phyloP scores from a whole-genome alignment of 1,139 yeast species.

The Protomyces pachydermus region DNA sequence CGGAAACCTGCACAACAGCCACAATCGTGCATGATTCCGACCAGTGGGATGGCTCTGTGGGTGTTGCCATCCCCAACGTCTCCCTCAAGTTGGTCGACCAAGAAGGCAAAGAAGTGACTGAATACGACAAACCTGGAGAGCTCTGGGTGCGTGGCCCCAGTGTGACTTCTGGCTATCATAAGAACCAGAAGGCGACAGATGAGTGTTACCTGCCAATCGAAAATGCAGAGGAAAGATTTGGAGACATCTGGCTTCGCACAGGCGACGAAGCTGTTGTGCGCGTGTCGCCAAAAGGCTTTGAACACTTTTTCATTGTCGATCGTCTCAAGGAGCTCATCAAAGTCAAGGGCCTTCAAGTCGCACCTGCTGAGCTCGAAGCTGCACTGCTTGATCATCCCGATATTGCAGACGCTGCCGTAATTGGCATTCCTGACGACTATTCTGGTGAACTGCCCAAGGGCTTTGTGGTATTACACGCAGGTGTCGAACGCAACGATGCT shows the following conservation, averaged over 20 bases:
- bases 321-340: slow-evolving; percentile 68
- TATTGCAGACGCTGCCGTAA: slow-evolving; percentile 41
- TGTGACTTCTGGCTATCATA: slow-evolving; percentile 56
- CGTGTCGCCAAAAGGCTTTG: slow-evolving; percentile 39
- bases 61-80: slow-evolving; percentile 49
- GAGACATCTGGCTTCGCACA: slow-evolving; percentile 59
- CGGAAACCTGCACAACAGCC: slow-evolving; percentile 90
- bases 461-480: slow-evolving; percentile 37
- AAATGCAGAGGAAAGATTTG: slow-evolving; percentile 34
- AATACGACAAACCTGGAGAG: slow-evolving; percentile 63
- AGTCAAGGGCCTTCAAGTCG: slow-evolving; percentile 67
- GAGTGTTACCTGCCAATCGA: slow-evolving; percentile 37
- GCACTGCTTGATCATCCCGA: slow-evolving; percentile 47
- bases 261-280: slow-evolving; percentile 57
- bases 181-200: slow-evolving; percentile 39
- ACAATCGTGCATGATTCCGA: slow-evolving; percentile 46
- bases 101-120: slow-evolving; percentile 45
- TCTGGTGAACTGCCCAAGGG: slow-evolving; percentile 44
- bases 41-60: slow-evolving; percentile 49
- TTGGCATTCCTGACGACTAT: slow-evolving; percentile 38
- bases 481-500: slow-evolving; percentile 29
- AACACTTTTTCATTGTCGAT: slow-evolving; percentile 55
- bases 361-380: slow-evolving; percentile 75
- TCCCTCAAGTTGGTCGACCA: slow-evolving; percentile 45
- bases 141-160: slow-evolving; percentile 68